Conservation (phyloP, 306 rosid genomes). For the Medicago truncatula region MtrunA17r5.0-ANR NC_053049.1:45464001-45464500, state of each 20-base stretch:
- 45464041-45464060: constrained; percentile 62
- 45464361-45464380: constrained; percentile 45
- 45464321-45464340: constrained; percentile 68
- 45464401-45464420: constrained; percentile 57
- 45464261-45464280: constrained; percentile 61
- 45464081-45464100: constrained; percentile 80
- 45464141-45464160: constrained; percentile 65
- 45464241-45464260: constrained; percentile 72
- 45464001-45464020: constrained; percentile 80
- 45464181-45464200: constrained; percentile 73
- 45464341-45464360: constrained; percentile 60
- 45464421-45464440: constrained; percentile 58
- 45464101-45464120: constrained; percentile 66
- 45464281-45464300: constrained; percentile 72
- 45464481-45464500: constrained; percentile 26
- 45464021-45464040: constrained; percentile 67
- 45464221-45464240: constrained; percentile 72
- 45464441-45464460: constrained; percentile 41
- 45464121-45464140: constrained; percentile 69
- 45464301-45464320: constrained; percentile 68
- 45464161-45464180: constrained; percentile 68
- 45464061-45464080: constrained; percentile 84
- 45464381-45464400: constrained; percentile 59
- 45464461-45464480: constrained; percentile 16
- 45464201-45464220: constrained; percentile 67